Evolutionary conservation across 2,329 filamentous ascomycete species (phyloP), one percentile per base, ranked within the genome.

Genomic region (Pseudomassariella vexata): DNA sequence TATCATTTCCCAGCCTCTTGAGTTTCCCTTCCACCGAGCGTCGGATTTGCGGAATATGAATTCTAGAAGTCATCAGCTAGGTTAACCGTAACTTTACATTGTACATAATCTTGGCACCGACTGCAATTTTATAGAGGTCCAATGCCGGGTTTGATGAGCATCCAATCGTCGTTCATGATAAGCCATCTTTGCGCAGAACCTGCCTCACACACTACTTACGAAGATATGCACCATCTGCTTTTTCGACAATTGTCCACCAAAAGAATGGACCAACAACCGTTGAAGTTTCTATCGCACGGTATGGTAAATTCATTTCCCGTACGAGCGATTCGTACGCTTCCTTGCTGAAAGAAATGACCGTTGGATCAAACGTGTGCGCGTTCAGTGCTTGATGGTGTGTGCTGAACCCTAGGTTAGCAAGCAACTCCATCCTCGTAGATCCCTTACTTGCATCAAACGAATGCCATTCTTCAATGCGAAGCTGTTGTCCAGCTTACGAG

Each of bases 11-110:
- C 52, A 58, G 3, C 56, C 57, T 12, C 53, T 38, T 2, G 52
- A 54, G 5, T 34, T 36, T 4, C 46, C 52, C 22, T 47, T 44
- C 40, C 50, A 52, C 2, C 46, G 34, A 6, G 55, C 52, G 23
- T 57, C 54, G 10, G 48, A 51, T 31, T 60, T 60, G 3, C 55
- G 49, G 26, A 55, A 60, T 6, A 61, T 44, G 9, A 60, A 43
- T 29, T 59, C 51, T 53, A 11, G 11, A n/a, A n/a, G n/a, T n/a
- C n/a, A n/a, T n/a, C n/a, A n/a, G n/a, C n/a, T n/a, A n/a, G n/a
- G n/a, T n/a, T n/a, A n/a, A n/a, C n/a, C n/a, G n/a, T n/a, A n/a
- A n/a, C n/a, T n/a, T n/a, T n/a, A n/a, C n/a, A n/a, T n/a, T n/a
- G n/a, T n/a, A n/a, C n/a, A n/a, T n/a, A n/a, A n/a, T n/a, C n/a